Evolutionary conservation across 306 rosid genomes (phyloP).

Genomic region (Cercis canadensis): DNA sequence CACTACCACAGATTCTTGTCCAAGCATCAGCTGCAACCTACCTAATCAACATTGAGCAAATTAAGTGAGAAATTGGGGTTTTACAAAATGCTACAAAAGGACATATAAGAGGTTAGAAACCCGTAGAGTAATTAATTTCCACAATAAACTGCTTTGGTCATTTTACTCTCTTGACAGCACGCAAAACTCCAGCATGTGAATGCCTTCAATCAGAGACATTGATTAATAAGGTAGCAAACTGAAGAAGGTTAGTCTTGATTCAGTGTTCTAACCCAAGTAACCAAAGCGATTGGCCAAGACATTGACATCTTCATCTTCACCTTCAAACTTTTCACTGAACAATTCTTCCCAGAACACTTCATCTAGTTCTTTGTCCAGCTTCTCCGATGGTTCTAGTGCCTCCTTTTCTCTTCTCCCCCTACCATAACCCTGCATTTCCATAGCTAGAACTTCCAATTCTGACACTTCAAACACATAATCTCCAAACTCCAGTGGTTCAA

Average conservation of each 20-base stretch:
- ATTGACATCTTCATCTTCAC: constrained; percentile 58
- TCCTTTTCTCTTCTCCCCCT: constrained; percentile 46
- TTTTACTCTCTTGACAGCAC: constrained; percentile 41
- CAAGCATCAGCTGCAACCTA: constrained; percentile 63
- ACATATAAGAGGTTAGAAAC: constrained; percentile 49
- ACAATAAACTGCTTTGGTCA: constrained; percentile 31
- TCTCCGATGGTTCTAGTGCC: constrained; percentile 44
- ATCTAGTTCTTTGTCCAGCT: constrained; percentile 64
- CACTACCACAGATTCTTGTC: constrained; percentile 48
- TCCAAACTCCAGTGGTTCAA: constrained; percentile 60
- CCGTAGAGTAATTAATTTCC: constrained; percentile 39
- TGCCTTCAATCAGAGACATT: too few relatives aligned
- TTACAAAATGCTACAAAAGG: constrained; percentile 38
- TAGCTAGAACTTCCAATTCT: constrained; percentile 80
- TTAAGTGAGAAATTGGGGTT: constrained; percentile 39
- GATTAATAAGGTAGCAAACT: too few relatives aligned
- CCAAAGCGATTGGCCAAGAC: constrained; percentile 61
- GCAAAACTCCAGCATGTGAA: constrained; percentile 33
- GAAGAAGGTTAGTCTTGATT: constrained; percentile 32
- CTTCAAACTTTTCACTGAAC: constrained; percentile 43
- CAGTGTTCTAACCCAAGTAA: constrained; percentile 44
- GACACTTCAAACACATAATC: constrained; percentile 56
- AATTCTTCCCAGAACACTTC: constrained; percentile 64
- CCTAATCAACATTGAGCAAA: constrained; percentile 55
- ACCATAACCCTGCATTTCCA: constrained; percentile 81